Base-by-base conservation (phyloP, 306 rosid genomes). In the Ochetophila trinervis region DNA sequence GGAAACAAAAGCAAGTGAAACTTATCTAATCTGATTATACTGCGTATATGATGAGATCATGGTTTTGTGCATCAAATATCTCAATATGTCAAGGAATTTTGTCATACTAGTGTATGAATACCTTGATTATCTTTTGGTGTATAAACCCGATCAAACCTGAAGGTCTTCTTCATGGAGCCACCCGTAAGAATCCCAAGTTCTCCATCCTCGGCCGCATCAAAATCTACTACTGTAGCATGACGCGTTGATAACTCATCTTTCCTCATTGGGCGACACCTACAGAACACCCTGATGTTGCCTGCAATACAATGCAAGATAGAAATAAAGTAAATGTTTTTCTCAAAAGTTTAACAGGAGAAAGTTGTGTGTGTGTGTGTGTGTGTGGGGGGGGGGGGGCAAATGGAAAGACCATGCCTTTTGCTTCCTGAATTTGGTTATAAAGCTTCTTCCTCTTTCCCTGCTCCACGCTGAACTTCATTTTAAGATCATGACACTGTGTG, bases 281-380 rank as follows among this genome's bases (percentile, higher is more conserved):
- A 86, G 66, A 73, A 86, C 60, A 86, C 88, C 67, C 88, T 76
- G 71, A 86, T 83, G 69, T 86, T 86, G 79, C 91, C 91, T 86
- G 72, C 15, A 68, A 67, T 27, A 27, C 32, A 4, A 27, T 27
- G 36, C 18, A 63, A 10, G 5, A 27, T 34, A 34, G 35, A 23
- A 48, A 12, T 9, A 34, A 18, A 22, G 13, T 3, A 8, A 23
- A 20, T 9, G 23, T 24, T 2, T 42, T 42, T 15, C 17, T 2
- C 8, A 48, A 12, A 32, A 12, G 16, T 14, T 10, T 24, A 27
- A 30, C 19, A 50, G 2, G 4, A 27, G 4, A 27, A 2, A 27
- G 32, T 1, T 1, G 32, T 1, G 32, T n/a, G 32, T 1, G 4
- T 27, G 32, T 2, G 32, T 27, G 32, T 27, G n/a, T n/a, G n/a